Conservation (phyloP, 116 monocot species). For the Papilionanthe hybrid region DNA sequence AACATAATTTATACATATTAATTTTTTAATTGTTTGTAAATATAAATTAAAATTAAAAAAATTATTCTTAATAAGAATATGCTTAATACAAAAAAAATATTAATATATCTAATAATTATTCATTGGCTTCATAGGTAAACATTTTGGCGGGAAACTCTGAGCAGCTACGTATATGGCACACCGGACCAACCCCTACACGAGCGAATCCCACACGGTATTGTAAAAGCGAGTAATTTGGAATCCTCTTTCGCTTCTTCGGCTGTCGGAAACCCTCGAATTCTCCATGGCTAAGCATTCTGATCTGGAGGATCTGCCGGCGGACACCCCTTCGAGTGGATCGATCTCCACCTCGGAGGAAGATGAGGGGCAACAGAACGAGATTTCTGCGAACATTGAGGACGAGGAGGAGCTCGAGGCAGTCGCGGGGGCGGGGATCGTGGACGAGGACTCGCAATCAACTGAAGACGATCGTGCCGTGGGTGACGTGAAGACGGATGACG, state of each 20-base stretch:
- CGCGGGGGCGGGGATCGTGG: conserved; percentile 30
- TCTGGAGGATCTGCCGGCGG: conserved; percentile 51
- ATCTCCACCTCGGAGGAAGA: conserved; percentile 28
- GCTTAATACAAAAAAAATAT: too few relatives aligned
- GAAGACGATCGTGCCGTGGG: conserved; percentile 52
- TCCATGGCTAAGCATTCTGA: conserved; percentile 60
- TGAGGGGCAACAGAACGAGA: conserved; percentile 28
- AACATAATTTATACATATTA: too few relatives aligned
- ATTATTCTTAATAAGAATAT: too few relatives aligned
- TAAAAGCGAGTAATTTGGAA: not conserved
- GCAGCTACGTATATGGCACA: not conserved
- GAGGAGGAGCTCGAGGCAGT: conserved; percentile 28
- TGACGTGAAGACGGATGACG: conserved; percentile 12
- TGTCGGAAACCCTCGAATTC: conserved; percentile 1
- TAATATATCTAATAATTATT: too few relatives aligned
- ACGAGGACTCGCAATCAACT: conserved; percentile 64
- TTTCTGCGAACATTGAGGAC: conserved; percentile 20
- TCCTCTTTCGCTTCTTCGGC: not conserved
- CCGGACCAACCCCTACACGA: not conserved
- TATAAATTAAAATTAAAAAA: too few relatives aligned
- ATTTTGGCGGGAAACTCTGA: not conserved
- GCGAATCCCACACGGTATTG: not conserved
- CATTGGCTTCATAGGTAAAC: not conserved
- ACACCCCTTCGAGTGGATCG: conserved; percentile 19
- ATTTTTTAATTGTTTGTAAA: too few relatives aligned